A percentile compares a stretch with the other conserved stretches of the same genome.
These are phyloP conservation scores for Candida vartiovaarae DNA, from an alignment of 805 yeast genomes.

Conservation along the genomic window DNA sequence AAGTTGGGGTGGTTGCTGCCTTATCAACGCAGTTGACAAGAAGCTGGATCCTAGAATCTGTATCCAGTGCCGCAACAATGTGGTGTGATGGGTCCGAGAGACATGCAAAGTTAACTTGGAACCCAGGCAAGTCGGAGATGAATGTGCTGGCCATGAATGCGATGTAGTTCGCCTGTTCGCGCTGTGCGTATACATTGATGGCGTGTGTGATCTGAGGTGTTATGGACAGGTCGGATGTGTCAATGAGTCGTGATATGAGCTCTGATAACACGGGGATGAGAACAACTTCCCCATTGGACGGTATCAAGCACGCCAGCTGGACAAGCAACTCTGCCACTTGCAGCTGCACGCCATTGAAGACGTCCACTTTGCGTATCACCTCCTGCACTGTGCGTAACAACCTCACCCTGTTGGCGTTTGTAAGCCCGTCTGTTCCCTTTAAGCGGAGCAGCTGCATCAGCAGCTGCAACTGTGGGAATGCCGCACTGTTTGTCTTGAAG, in stretches of 20 bases:
- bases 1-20: neutral
- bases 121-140: constrained; percentile 3
- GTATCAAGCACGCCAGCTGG: constrained; percentile 3
- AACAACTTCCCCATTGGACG: neutral
- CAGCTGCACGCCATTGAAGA: constrained; percentile 1
- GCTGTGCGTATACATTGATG: constrained; percentile 6
- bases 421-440: neutral
- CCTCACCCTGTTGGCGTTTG: constrained; percentile 1
- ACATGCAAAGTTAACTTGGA: constrained; percentile 5
- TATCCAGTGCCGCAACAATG: neutral
- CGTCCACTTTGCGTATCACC: constrained; percentile 4
- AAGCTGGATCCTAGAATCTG: constrained; percentile 3
- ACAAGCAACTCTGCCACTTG: constrained; percentile 2
- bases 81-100: neutral
- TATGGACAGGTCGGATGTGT: constrained; percentile 4
- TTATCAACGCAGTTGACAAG: constrained; percentile 3
- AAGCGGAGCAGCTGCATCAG: constrained; percentile 1
- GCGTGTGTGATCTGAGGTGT: constrained; percentile 4
- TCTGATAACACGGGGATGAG: constrained; percentile 4
- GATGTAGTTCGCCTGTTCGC: constrained; percentile 3
- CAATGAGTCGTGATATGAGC: neutral
- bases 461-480: constrained; percentile 4
- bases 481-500: constrained; percentile 8
- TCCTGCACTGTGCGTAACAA: constrained; percentile 6
- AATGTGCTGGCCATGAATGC: constrained; percentile 5